These are phyloP conservation scores for Zizania latifolia DNA, from an alignment of 176 grass and related monocot species.

Conservation along the genomic window DNA sequence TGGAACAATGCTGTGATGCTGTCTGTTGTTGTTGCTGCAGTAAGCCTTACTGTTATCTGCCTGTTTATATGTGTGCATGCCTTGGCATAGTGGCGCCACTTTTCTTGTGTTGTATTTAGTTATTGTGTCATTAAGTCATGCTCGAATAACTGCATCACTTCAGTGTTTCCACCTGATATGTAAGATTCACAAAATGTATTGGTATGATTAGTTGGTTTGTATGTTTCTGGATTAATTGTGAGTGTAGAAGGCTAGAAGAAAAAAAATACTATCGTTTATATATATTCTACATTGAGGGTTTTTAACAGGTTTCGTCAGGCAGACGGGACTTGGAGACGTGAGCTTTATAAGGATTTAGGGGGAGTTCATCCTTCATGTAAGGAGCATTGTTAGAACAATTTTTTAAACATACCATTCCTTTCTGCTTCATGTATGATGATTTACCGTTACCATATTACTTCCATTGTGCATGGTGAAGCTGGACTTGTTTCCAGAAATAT, in stretches of 20 bases:
- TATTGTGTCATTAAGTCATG: neutral
- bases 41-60: neutral
- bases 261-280: neutral
- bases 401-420: constrained; percentile 7
- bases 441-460: constrained; percentile 21
- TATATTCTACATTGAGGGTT: neutral
- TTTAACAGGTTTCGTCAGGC: constrained; percentile 40
- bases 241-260: neutral
- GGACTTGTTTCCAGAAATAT: constrained; percentile 37
- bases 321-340: constrained; percentile 58
- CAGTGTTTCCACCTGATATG: neutral
- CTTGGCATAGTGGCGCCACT: neutral
- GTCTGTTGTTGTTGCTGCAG: neutral
- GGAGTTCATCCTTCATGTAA: constrained; percentile 37
- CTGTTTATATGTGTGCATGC: neutral
- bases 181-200: neutral
- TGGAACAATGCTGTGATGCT: neutral
- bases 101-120: neutral
- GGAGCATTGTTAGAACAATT: neutral
- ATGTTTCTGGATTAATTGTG: neutral
- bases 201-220: neutral
- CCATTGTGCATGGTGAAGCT: constrained; percentile 34
- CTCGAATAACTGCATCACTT: neutral
- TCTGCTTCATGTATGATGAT: neutral
- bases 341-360: constrained; percentile 43